Evolutionary conservation across 805 yeast species (phyloP), one percentile per base, ranked within the genome.

Genomic region (Pichia cephalocereana): DNA sequence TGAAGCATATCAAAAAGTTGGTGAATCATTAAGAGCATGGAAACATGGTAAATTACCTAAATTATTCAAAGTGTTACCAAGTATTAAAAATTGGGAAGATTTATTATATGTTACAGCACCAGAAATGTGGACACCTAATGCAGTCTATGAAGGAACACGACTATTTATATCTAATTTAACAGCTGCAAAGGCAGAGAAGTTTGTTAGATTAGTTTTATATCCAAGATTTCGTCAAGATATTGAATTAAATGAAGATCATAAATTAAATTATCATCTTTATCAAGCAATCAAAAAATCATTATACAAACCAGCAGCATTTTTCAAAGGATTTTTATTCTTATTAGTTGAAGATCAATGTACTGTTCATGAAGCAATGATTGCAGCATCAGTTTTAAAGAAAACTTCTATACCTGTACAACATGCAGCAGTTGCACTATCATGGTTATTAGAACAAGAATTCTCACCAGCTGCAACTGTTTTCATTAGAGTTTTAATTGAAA

Each of bases 21-120:
- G 98, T 9, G 82, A 81, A 56, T 82, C 91, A 46, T 72, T 93
- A 51, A 76, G 88, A 19, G 80, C 95, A 6, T 93, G 95, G 79
- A 84, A 90, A 38, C 96, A 93, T 60, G 99, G 99, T 44, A 90
- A 90, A 66, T 74, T 93, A 46, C 99, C 99, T n/a, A 90, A 91
- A 60, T 77, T 95, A 34, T 93, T 93, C 73, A 93, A 93, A 63
- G 95, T 93, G 45, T 77, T 95, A 48, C 99, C 99, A 36, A 77
- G 95, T 4, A 75, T 93, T 55, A 83, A 77, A 57, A 91, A 91
- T 68, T 93, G 99, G 99, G 89, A 89, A 64, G 98, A 91, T 64
- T 84, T 93, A 34, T 70, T 93, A 36, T 91, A 81, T 61, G 96
- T 93, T 39, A 90, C 98, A 1, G 80, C 88, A 56, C 99, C 99